These are phyloP conservation scores for Parietaria judaica DNA, from an alignment of 306 rosid genomes.

Conservation along the genomic window DNA sequence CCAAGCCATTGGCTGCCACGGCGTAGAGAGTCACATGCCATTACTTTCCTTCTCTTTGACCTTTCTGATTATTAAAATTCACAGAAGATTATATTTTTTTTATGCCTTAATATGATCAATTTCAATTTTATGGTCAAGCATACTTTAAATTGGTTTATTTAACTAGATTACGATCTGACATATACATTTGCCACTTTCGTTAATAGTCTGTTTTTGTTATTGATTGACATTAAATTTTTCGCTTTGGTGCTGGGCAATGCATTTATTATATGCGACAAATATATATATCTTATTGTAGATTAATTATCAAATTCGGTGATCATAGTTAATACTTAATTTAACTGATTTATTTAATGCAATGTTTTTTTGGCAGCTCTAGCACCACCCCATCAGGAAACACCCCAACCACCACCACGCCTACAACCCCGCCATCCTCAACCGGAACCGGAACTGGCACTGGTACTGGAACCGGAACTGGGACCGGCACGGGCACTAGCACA, in stretches of 20 bases:
- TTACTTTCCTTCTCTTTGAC: too few species aligned
- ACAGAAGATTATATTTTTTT: too few species aligned
- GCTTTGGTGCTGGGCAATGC: too few species aligned
- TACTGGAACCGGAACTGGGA: constrained; percentile 1
- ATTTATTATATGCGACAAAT: neutral
- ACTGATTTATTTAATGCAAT: neutral
- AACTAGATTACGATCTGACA: too few species aligned
- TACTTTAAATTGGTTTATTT: too few species aligned
- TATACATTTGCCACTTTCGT: too few species aligned
- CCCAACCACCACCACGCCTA: constrained; percentile 14
- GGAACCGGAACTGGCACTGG: constrained; percentile 12
- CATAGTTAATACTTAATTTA: too few species aligned
- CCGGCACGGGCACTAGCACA: neutral
- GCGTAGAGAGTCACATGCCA: neutral
- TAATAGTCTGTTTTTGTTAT: too few species aligned
- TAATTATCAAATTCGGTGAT: neutral
- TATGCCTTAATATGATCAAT: too few species aligned
- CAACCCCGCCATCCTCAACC: constrained; percentile 16
- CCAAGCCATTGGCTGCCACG: constrained; percentile 25
- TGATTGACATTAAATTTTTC: too few species aligned
- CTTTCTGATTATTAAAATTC: too few species aligned
- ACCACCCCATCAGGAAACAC: constrained; percentile 22
- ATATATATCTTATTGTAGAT: neutral
- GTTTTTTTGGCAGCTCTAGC: constrained; percentile 50
- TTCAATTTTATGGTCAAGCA: too few species aligned